Evolutionary conservation across 2,329 filamentous ascomycete species (phyloP).

Genomic region (Epichloe sylvatica): DNA sequence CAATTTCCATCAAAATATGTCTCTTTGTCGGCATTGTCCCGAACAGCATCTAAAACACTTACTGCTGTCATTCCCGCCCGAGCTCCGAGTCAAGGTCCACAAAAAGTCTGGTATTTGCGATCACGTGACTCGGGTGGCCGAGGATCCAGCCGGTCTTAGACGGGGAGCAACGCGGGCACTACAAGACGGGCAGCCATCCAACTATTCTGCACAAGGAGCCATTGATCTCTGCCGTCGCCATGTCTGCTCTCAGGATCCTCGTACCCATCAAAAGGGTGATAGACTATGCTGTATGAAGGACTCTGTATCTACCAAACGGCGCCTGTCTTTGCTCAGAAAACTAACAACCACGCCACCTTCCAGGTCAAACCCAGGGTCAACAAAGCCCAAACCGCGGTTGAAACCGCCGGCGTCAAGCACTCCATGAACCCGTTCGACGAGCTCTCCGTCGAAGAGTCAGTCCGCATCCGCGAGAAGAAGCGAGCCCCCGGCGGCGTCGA

Average conservation of each 20-base stretch:
- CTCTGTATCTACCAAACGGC: neutral
- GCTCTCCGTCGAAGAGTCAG: constrained; percentile 90
- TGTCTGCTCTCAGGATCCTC: constrained; percentile 58
- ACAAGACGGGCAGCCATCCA: neutral
- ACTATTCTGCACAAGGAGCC: neutral
- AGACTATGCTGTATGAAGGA: constrained; percentile 59
- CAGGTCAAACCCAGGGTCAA: constrained; percentile 58
- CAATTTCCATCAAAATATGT: too few species aligned
- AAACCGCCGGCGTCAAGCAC: constrained; percentile 88
- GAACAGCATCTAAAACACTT: too few species aligned
- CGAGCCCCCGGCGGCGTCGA: constrained; percentile 59
- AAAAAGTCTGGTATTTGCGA: neutral
- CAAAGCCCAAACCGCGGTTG: constrained; percentile 69
- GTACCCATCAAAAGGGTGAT: constrained; percentile 75
- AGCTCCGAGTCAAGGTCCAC: neutral
- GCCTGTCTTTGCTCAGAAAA: neutral
- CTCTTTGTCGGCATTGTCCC: too few species aligned
- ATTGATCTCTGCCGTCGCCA: constrained; percentile 17
- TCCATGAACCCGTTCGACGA: constrained; percentile 99
- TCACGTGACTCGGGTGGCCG: constrained; percentile 26
- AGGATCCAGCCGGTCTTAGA: constrained; percentile 32
- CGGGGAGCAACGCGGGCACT: constrained; percentile 17
- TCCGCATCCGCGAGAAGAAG: constrained; percentile 84
- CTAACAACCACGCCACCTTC: neutral
- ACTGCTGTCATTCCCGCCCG: neutral